Conservation (phyloP, 2,329 filamentous ascomycete genomes). For the Alternaria infectoria region DNA sequence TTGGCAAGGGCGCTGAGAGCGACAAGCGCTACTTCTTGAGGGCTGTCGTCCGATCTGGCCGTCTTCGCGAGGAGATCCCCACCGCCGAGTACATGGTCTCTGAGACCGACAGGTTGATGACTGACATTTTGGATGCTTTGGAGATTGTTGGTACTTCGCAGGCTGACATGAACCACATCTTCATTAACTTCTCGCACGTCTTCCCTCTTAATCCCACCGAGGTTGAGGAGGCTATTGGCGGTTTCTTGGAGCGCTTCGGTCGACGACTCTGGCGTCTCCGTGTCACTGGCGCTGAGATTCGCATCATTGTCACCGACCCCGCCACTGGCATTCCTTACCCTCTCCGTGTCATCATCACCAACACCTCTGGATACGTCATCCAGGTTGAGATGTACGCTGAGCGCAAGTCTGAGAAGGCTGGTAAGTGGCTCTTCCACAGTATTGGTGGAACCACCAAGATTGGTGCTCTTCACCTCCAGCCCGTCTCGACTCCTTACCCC, state of each 20-base stretch:
- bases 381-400: constrained; percentile 98
- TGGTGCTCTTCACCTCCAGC: constrained; percentile 90
- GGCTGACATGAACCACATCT: constrained; percentile 99
- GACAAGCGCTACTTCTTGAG: constrained; percentile 99
- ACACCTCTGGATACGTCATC: constrained; percentile 97
- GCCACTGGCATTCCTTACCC: constrained; percentile 84
- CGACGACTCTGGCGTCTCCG: constrained; percentile 94
- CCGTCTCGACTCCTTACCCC: constrained; percentile 89
- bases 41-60: constrained; percentile 90
- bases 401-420: constrained; percentile 94
- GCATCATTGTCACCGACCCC: constrained; percentile 95
- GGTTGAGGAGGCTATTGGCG: constrained; percentile 90
- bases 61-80: constrained; percentile 94
- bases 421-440: constrained; percentile 96
- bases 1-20: constrained; percentile 91
- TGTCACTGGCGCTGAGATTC: constrained; percentile 96
- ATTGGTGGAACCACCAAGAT: constrained; percentile 95
- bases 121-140: constrained; percentile 94
- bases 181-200: constrained; percentile 98
- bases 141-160: constrained; percentile 99
- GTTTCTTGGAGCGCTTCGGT: constrained; percentile 96
- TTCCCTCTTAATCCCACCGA: constrained; percentile 90
- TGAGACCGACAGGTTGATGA: constrained; percentile 94
- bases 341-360: constrained; percentile 94
- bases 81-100: constrained; percentile 99